Evolutionary conservation across 1,284 basidiomycete species (phyloP).

Genomic region (Naganishia sp.): DNA sequence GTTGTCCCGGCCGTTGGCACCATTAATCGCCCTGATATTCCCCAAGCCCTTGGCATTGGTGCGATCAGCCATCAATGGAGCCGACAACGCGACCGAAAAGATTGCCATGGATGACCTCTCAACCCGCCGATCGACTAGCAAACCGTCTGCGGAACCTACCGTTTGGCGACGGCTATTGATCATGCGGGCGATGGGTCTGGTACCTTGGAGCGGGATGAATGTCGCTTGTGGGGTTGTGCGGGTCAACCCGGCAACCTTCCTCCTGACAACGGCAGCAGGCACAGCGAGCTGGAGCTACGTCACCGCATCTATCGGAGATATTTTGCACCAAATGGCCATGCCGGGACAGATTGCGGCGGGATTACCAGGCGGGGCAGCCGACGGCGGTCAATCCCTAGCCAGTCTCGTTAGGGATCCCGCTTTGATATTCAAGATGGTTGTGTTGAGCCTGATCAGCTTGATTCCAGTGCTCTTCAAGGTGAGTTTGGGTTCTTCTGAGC

Average conservation of each 20-base stretch:
- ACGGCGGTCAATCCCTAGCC: constrained; percentile 49
- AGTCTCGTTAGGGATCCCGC: constrained; percentile 53
- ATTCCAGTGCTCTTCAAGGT: constrained; percentile 53
- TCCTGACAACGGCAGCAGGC: constrained; percentile 80
- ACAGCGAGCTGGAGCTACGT: constrained; percentile 69
- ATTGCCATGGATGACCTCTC: constrained; percentile 49
- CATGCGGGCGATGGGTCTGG: constrained; percentile 81
- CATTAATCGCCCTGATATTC: constrained; percentile 74
- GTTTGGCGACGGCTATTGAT: constrained; percentile 82
- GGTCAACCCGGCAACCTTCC: constrained; percentile 76
- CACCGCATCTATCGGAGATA: constrained; percentile 44
- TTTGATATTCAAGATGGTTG: constrained; percentile 53
- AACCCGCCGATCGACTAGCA: constrained; percentile 9
- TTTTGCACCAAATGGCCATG: constrained; percentile 24
- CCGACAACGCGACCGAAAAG: constrained; percentile 39
- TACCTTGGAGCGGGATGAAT: constrained; percentile 93
- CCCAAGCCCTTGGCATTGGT: constrained; percentile 77
- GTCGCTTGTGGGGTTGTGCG: constrained; percentile 87
- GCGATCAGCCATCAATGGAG: constrained; percentile 45
- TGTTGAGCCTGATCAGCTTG: constrained; percentile 50
- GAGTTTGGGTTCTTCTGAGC: not conserved
- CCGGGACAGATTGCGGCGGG: constrained; percentile 18
- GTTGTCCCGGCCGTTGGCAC: constrained; percentile 78
- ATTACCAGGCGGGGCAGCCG: constrained; percentile 5
- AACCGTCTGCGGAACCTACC: constrained; percentile 46